phyloP scores from a whole-genome alignment of 108 stramenopile genomes.

The Aurantiochytrium sp. region DNA sequence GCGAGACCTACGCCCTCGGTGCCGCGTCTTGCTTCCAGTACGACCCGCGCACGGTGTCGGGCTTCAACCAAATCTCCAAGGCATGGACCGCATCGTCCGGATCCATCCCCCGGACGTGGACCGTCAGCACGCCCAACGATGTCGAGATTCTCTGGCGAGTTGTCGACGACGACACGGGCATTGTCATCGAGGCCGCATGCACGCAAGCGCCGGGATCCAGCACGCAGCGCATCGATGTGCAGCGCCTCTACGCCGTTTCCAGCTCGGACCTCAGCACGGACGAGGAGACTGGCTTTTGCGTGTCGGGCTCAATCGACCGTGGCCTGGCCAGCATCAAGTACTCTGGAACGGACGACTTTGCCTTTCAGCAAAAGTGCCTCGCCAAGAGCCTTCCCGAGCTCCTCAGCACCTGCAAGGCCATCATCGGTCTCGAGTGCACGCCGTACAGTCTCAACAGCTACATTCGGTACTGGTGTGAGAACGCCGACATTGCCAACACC shows the following conservation, averaged over 20 bases:
- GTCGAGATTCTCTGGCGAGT: background rate
- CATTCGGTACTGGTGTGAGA: background rate
- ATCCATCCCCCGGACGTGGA: background rate
- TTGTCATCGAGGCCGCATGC: background rate
- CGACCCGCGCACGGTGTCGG: background rate
- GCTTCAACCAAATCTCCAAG: background rate
- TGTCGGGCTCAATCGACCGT: background rate
- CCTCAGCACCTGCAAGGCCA: slow-evolving; percentile 14
- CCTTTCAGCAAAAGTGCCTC: background rate
- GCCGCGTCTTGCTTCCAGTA: background rate
- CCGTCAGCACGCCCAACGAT: background rate
- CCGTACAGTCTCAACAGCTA: background rate
- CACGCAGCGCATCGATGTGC: background rate
- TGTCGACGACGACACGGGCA: background rate
- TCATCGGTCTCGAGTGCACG: background rate
- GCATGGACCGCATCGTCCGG: background rate
- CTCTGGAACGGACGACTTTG: background rate
- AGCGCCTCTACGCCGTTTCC: background rate
- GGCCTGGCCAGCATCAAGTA: background rate
- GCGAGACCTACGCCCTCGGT: background rate
- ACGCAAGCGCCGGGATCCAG: background rate
- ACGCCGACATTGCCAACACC: background rate
- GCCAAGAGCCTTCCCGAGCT: background rate
- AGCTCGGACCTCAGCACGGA: background rate
- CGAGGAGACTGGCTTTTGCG: background rate